Evolutionary conservation across 192 early-diverging fungal genomes (phyloP).

Genomic region (Allomyces macrogynus): DNA sequence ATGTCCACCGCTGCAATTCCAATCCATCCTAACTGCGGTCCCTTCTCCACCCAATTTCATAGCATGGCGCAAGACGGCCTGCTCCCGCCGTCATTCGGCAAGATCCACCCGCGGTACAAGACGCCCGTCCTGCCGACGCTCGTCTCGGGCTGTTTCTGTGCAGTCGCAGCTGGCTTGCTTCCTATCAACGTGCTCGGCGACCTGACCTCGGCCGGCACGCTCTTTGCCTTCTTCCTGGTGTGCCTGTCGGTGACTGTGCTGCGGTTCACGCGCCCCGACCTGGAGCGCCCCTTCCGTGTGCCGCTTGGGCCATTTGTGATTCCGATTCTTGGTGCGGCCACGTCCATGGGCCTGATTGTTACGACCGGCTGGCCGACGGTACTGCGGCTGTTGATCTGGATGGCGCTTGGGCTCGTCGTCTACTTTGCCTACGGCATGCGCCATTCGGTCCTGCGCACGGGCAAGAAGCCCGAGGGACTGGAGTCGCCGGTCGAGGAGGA

Average conservation of each 20-base stretch:
- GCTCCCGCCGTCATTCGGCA: conserved; percentile 45
- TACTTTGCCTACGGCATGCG: conserved; percentile 46
- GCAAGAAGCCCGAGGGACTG: background rate
- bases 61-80: conserved; percentile 70
- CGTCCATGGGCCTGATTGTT: conserved; percentile 43
- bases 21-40: no score
- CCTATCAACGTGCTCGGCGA: conserved; percentile 67
- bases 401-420: conserved; percentile 48
- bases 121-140: conserved; percentile 61
- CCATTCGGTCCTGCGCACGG: conserved; percentile 26
- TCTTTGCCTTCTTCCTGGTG: conserved; percentile 68
- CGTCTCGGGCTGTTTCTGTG: conserved; percentile 37
- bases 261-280: conserved; percentile 48
- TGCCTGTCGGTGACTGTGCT: conserved; percentile 54
- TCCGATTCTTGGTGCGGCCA: conserved; percentile 37
- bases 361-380: conserved; percentile 41
- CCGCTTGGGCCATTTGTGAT: conserved; percentile 44
- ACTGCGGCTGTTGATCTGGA: conserved; percentile 57
- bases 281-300: conserved; percentile 44
- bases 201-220: conserved; percentile 65
- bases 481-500: no score
- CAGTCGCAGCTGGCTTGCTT: conserved; percentile 43
- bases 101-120: conserved; percentile 46
- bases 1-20: no score
- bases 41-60: no score